Evolutionary conservation across 495 filamentous ascomycete species (phyloP).

Genomic region (Hamigera avellanea): DNA sequence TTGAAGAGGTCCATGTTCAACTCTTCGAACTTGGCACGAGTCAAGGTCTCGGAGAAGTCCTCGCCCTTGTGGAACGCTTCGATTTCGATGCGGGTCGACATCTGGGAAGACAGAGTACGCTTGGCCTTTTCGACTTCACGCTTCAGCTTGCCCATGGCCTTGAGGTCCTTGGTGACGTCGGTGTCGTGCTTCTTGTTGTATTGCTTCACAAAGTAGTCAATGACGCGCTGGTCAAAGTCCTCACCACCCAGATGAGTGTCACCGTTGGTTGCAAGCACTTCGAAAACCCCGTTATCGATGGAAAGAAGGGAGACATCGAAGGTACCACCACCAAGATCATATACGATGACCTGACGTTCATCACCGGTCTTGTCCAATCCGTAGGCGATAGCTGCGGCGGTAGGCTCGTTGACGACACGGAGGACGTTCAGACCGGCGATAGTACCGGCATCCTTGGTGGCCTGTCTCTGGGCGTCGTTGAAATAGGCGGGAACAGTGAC

Average conservation of each 20-base stretch:
- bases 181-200: constrained; percentile 98
- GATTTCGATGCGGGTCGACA: constrained; percentile 96
- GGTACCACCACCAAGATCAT: constrained; percentile 99
- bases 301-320: constrained; percentile 99
- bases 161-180: constrained; percentile 86
- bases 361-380: constrained; percentile 77
- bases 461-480: constrained; percentile 97
- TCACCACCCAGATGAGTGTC: constrained; percentile 99
- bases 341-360: constrained; percentile 88
- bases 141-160: constrained; percentile 99
- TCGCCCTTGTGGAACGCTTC: constrained; percentile 95
- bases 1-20: constrained; percentile 98
- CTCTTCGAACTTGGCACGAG: constrained; percentile 98
- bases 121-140: constrained; percentile 99
- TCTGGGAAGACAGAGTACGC: constrained; percentile 96
- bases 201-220: constrained; percentile 92
- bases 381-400: constrained; percentile 79
- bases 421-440: constrained; percentile 95
- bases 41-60: constrained; percentile 97
- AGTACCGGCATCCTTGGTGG: constrained; percentile 92
- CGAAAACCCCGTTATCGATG: constrained; percentile 94
- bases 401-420: constrained; percentile 94
- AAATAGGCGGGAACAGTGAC: constrained; percentile 98
- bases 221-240: constrained; percentile 97
- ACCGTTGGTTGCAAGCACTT: constrained; percentile 96